A percentile compares a stretch with the other conserved stretches of the same genome.
These are phyloP conservation scores for Fusarium albosuccineum DNA, from an alignment of 2,329 filamentous ascomycete genomes.

Conservation along the genomic window DNA sequence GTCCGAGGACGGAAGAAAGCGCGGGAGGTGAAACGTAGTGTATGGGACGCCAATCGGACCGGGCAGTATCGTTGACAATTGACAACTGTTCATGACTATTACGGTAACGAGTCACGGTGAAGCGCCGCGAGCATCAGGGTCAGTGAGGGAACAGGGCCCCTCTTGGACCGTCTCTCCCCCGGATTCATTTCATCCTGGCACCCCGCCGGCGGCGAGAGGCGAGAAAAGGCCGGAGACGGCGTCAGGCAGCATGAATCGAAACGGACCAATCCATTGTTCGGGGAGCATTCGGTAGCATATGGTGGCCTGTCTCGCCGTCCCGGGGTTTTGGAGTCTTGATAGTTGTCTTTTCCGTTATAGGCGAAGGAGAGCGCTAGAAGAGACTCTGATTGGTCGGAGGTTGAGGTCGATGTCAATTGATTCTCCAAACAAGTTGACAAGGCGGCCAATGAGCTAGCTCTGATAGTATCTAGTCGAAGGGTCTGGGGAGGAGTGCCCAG, in stretches of 20 bases:
- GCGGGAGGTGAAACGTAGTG: constrained; percentile 33
- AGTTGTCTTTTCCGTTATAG: constrained; percentile 33
- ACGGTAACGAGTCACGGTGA: constrained; percentile 9
- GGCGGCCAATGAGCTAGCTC: constrained; percentile 42
- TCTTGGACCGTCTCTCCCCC: constrained; percentile 24
- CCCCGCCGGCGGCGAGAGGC: constrained; percentile 7
- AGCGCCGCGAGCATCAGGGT: constrained; percentile 5
- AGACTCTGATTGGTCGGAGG: constrained; percentile 33
- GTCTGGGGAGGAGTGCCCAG: constrained; percentile 34
- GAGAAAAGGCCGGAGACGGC: constrained; percentile 18
- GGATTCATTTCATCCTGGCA: constrained; percentile 33
- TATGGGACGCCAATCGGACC: constrained; percentile 35
- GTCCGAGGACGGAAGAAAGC: constrained; percentile 14
- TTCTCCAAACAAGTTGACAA: constrained; percentile 47
- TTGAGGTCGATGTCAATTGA: constrained; percentile 46
- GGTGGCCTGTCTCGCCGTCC: constrained; percentile 21
- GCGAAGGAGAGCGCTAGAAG: constrained; percentile 11
- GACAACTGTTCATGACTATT: constrained; percentile 24
- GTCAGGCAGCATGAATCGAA: constrained; percentile 18
- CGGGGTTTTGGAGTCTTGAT: constrained; percentile 25
- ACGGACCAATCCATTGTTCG: constrained; percentile 19
- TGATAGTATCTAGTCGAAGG: constrained; percentile 43
- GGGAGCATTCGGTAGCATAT: constrained; percentile 34
- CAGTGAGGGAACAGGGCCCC: constrained; percentile 11
- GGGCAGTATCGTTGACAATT: constrained; percentile 22